Percentiles rank a stretch among this genome's conserved stretches.
Evolutionary conservation across 2,329 filamentous ascomycete species (phyloP).

Genomic region (Pseudogymnoascus sp.): DNA sequence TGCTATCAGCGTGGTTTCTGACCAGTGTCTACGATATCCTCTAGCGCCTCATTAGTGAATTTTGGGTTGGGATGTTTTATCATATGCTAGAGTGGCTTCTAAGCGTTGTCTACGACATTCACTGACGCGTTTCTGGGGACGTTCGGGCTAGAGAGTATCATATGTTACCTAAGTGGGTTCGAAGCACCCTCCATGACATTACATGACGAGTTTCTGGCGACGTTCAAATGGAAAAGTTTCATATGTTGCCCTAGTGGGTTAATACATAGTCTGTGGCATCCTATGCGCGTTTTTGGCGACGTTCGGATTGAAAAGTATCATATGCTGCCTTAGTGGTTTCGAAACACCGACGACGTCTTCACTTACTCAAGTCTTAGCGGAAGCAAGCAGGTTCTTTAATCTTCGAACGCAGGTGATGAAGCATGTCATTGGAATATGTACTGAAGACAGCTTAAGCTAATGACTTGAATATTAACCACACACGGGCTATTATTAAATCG

Average conservation of each 20-base stretch:
- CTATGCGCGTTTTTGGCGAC: background rate
- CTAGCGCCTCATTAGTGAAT: too few species aligned
- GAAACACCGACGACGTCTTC: conserved; percentile 1
- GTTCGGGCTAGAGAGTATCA: background rate
- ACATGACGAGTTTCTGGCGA: background rate
- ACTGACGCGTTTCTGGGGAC: background rate
- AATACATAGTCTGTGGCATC: background rate
- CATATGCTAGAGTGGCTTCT: background rate
- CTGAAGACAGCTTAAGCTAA: background rate
- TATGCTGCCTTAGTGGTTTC: background rate
- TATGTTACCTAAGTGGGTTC: background rate
- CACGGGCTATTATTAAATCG: background rate
- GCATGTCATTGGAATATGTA: background rate
- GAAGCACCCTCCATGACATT: background rate
- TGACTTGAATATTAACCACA: background rate
- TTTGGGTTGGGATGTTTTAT: background rate
- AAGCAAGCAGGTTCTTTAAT: background rate
- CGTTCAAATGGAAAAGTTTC: background rate
- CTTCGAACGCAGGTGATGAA: background rate
- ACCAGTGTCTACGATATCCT: background rate
- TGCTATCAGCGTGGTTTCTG: background rate
- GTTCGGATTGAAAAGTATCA: background rate
- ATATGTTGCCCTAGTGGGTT: background rate
- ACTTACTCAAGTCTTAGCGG: background rate
- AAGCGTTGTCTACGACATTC: background rate